Conservation (phyloP, 2,329 filamentous ascomycete genomes). For the Akanthomyces lecanii region DNA sequence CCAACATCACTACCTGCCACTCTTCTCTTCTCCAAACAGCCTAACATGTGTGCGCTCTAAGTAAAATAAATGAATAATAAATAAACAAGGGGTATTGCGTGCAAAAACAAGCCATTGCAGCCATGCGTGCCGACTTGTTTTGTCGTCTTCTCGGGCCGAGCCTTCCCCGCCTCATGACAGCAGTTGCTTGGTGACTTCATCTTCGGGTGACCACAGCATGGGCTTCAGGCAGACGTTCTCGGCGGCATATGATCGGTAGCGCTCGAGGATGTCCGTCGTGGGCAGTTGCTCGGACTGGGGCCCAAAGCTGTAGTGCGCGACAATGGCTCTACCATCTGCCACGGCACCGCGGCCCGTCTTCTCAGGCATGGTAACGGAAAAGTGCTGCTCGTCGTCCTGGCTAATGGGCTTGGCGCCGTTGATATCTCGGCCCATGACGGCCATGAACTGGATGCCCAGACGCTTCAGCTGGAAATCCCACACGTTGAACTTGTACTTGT, state of each 20-base stretch:
- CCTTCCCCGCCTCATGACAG: neutral
- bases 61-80: neutral
- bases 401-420: slow-evolving; percentile 42
- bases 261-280: slow-evolving; percentile 49
- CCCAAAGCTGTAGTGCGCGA: slow-evolving; percentile 49
- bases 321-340: slow-evolving; percentile 51
- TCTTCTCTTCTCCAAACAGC: neutral
- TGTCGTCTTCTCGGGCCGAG: neutral
- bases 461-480: slow-evolving; percentile 47
- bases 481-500: slow-evolving; percentile 44
- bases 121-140: neutral
- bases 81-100: neutral
- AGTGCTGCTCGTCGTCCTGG: slow-evolving; percentile 43
- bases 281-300: slow-evolving; percentile 37
- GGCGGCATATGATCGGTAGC: slow-evolving; percentile 49
- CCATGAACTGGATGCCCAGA: slow-evolving; percentile 51
- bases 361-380: slow-evolving; percentile 36
- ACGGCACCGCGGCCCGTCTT: slow-evolving; percentile 38
- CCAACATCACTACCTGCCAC: neutral
- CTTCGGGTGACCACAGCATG: slow-evolving; percentile 28
- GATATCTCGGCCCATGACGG: slow-evolving; percentile 50
- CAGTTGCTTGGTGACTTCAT: neutral
- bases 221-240: slow-evolving; percentile 43
- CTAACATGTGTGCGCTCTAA: slow-evolving; percentile 1
- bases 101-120: neutral